Evolutionary conservation across 257 asterid species (phyloP).

Genomic region (Solanum lycopersicoides): DNA sequence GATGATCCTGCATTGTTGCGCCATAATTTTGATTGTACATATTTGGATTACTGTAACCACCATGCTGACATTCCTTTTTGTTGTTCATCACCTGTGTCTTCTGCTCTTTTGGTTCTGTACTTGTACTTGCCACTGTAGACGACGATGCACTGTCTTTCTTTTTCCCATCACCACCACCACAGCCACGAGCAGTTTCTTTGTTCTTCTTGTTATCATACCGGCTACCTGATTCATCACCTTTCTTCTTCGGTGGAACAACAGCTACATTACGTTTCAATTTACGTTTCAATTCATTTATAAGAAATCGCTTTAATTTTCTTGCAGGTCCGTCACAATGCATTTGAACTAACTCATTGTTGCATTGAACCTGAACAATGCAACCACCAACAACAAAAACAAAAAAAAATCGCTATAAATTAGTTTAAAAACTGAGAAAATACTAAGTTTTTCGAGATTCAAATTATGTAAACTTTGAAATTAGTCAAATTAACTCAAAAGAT

Average conservation of each 20-base stretch:
- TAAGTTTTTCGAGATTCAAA: background rate
- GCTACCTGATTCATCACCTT: conserved; percentile 25
- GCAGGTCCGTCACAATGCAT: conserved; percentile 86
- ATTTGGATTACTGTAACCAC: conserved; percentile 16
- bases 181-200: background rate
- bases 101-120: conserved; percentile 3
- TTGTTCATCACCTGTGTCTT: conserved; percentile 18
- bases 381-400: background rate
- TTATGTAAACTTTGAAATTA: background rate
- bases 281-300: conserved; percentile 49
- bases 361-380: conserved; percentile 22
- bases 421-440: background rate
- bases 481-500: background rate
- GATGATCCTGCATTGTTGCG: conserved; percentile 6
- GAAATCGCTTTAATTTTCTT: conserved; percentile 47
- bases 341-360: conserved; percentile 34
- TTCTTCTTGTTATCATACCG: background rate
- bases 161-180: background rate
- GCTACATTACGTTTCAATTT: conserved; percentile 43
- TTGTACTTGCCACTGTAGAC: conserved; percentile 13
- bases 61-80: conserved; percentile 31
- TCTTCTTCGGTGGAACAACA: conserved; percentile 38
- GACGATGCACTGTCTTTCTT: background rate
- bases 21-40: conserved; percentile 52
- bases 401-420: background rate